Base-by-base conservation (phyloP, 768 basidiomycete genomes). In the Amanita pseudoporphyria region DNA sequence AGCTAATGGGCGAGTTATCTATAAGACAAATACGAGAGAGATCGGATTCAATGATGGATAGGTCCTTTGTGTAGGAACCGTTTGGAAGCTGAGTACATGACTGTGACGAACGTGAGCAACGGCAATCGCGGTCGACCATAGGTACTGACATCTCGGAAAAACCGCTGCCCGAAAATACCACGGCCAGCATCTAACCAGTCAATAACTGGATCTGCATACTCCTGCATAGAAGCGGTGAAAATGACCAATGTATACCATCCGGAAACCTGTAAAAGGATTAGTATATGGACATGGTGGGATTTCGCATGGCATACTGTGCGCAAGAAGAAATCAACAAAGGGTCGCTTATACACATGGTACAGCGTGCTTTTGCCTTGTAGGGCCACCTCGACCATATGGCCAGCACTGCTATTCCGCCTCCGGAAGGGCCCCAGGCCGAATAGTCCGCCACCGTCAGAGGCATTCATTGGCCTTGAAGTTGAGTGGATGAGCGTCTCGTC, bases 401-500 rank as follows among this genome's bases (percentile, higher is more conserved):
- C 83, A 33, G 84, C 76, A 46, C 80, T 77, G 62, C 80, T 79
- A 62, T 84, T 79, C 57, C 78, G 64, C 57, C 77, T 59, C 45
- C 76, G 67, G 52, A 77, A 65, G 44, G 72, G 65, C 26, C 74
- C 69, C 39, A 82, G 64, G 18, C 81, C 82, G 51, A 90, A 72
- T 12, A 87, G 67, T 30, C 83, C 79, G 2, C 78, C 74, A 19
- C 82, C 74, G 28, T 56, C 69, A 28, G 24, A 36, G 58, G 71
- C 63, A 45, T 69, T 64, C 30, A 86, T 72, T 21, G 88, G 84
- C 32, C 91, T 76, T 14, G 92, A 89, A 0, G 96, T 98, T 2
- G 94, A 96, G 62, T 99, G 96, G 51, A 98, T 98, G 42, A 99
- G 80, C 1, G 96, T 99, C 69, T 99, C 96, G 64, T 99, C 96